Percentiles rank a stretch among this genome's conserved stretches.
phyloP scores from a whole-genome alignment of 106 monocot genomes.

The Agapanthus africanus region DNA sequence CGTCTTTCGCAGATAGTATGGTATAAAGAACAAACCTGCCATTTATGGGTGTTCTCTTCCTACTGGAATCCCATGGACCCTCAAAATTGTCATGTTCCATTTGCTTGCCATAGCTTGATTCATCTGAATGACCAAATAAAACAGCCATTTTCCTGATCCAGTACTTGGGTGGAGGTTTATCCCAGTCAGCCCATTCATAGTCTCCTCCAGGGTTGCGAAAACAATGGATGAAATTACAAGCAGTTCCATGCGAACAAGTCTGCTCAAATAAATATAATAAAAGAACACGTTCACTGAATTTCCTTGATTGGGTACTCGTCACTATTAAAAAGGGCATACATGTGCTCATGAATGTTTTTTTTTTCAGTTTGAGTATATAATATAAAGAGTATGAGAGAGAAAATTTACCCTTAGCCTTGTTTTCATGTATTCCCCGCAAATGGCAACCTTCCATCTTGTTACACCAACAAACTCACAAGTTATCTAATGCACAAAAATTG shows the following conservation, averaged over 20 bases:
- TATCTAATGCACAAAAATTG: slow-evolving; percentile 36
- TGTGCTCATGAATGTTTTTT: background rate
- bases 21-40: slow-evolving; percentile 27
- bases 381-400: background rate
- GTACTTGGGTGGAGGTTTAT: slow-evolving; percentile 82
- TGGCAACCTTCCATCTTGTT: slow-evolving; percentile 94
- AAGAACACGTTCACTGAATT: background rate
- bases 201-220: slow-evolving; percentile 98
- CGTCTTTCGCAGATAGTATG: no score
- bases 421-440: slow-evolving; percentile 98
- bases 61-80: slow-evolving; percentile 6
- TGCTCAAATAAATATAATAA: slow-evolving; percentile 12
- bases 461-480: slow-evolving; percentile 80
- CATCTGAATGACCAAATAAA: slow-evolving; percentile 66
- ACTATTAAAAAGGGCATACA: background rate
- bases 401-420: slow-evolving; percentile 69
- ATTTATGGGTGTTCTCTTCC: slow-evolving; percentile 18
- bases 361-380: background rate
- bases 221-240: slow-evolving; percentile 98
- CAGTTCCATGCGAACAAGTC: slow-evolving; percentile 87
- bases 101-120: slow-evolving; percentile 26
- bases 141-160: slow-evolving; percentile 87
- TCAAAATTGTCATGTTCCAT: slow-evolving; percentile 27
- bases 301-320: background rate
- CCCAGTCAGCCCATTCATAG: slow-evolving; percentile 99